Conservation (phyloP, 805 yeast genomes). For the Cyberlindnera xylosilytica region DNA sequence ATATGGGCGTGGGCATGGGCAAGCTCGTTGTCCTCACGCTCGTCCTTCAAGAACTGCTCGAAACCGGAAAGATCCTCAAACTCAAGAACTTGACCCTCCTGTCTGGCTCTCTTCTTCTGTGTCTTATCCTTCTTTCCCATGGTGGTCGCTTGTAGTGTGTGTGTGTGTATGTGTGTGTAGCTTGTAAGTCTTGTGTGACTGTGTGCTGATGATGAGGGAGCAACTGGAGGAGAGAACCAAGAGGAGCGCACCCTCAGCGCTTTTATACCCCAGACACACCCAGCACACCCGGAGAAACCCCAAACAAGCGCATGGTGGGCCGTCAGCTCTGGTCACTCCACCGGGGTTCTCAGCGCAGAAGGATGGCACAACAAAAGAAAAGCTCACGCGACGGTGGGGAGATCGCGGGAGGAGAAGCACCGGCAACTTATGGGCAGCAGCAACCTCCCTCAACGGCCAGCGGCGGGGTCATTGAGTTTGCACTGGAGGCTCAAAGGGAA, state of each 20-base stretch:
- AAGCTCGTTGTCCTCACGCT: slow-evolving; percentile 73
- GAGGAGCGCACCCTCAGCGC: neutral
- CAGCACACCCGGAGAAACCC: neutral
- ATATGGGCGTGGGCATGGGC: slow-evolving; percentile 66
- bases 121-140: slow-evolving; percentile 23
- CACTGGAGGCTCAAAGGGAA: no score
- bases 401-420: slow-evolving; percentile 1
- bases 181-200: slow-evolving; percentile 2
- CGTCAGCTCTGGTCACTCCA: neutral
- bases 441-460: no score
- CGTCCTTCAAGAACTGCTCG: slow-evolving; percentile 63
- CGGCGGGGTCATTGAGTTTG: neutral
- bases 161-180: slow-evolving; percentile 1
- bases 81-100: slow-evolving; percentile 26
- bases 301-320: no score
- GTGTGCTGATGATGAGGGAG: neutral
- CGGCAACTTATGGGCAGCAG: no score
- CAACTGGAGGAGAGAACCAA: neutral
- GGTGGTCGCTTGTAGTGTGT: slow-evolving; percentile 5
- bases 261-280: neutral
- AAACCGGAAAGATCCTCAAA: slow-evolving; percentile 65
- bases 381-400: slow-evolving; percentile 1
- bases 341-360: neutral
- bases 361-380: slow-evolving; percentile 1
- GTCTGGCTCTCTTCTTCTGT: slow-evolving; percentile 20